phyloP scores from a whole-genome alignment of 768 basidiomycete species.

The Lanmaoa pseudosensibilis region DNA sequence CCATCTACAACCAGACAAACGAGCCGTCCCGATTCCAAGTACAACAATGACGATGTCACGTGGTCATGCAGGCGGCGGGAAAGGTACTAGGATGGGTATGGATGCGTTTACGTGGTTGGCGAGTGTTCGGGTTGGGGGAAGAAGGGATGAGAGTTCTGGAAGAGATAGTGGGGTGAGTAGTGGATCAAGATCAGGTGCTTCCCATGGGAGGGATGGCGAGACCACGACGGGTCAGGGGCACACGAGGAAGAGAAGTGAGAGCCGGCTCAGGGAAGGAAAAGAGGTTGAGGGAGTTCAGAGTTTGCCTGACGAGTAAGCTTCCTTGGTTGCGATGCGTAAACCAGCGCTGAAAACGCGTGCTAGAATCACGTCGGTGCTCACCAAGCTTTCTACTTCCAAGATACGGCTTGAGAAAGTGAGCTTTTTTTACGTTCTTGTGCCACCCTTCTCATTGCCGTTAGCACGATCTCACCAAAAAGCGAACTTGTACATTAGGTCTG shows the following conservation, averaged over 20 bases:
- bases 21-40: slow-evolving; percentile 25
- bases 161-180: slow-evolving; percentile 49
- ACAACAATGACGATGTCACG: slow-evolving; percentile 46
- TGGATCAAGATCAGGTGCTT: slow-evolving; percentile 43
- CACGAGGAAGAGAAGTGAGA: slow-evolving; percentile 48
- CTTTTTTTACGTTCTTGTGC: not conserved
- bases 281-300: slow-evolving; percentile 44
- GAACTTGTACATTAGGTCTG: slow-evolving; percentile 82
- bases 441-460: slow-evolving; percentile 27
- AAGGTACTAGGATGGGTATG: slow-evolving; percentile 60
- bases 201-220: slow-evolving; percentile 23
- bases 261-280: slow-evolving; percentile 35
- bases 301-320: slow-evolving; percentile 70
- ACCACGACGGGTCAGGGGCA: slow-evolving; percentile 6
- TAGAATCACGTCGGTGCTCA: slow-evolving; percentile 74
- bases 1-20: slow-evolving; percentile 15
- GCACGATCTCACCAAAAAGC: slow-evolving; percentile 69
- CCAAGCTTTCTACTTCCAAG: slow-evolving; percentile 62
- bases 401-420: slow-evolving; percentile 84
- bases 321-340: not conserved
- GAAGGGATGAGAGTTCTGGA: slow-evolving; percentile 56
- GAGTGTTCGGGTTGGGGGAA: slow-evolving; percentile 64
- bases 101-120: slow-evolving; percentile 73
- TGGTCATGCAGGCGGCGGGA: slow-evolving; percentile 47
- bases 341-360: not conserved